These are phyloP conservation scores for Graphiopsis chlorocephala DNA, from an alignment of 2,329 filamentous ascomycete species.

Conservation along the genomic window DNA sequence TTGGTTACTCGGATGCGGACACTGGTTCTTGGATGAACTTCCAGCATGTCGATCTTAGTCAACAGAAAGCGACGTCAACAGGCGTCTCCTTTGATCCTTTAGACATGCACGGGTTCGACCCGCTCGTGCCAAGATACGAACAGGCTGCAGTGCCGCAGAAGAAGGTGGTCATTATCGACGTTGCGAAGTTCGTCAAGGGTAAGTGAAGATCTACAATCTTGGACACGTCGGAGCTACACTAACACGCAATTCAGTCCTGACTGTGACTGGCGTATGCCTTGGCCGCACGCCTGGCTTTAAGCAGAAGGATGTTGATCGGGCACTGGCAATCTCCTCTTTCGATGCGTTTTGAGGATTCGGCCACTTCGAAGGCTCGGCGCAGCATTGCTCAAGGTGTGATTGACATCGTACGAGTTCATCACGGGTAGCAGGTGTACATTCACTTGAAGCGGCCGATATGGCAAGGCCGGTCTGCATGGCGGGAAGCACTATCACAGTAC, in stretches of 20 bases:
- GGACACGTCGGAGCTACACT: neutral
- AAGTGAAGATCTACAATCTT: slow-evolving; percentile 23
- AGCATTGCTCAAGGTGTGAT: too few species aligned
- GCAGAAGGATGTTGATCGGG: slow-evolving; percentile 42
- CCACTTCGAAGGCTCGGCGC: neutral
- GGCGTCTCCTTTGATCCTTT: neutral
- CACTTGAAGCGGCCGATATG: neutral
- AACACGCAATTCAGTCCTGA: slow-evolving; percentile 27
- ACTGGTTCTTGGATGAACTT: slow-evolving; percentile 32
- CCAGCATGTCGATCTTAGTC: neutral
- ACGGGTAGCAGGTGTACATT: neutral
- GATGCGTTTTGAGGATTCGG: slow-evolving; percentile 19
- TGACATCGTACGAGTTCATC: too few species aligned
- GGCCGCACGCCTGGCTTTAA: slow-evolving; percentile 46
- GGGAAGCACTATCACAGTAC: neutral
- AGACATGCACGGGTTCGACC: neutral
- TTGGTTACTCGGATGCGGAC: slow-evolving; percentile 24
- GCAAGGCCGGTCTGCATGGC: neutral
- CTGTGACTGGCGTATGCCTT: slow-evolving; percentile 40
- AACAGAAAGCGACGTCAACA: neutral
- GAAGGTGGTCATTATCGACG: slow-evolving; percentile 41
- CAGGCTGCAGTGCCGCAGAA: slow-evolving; percentile 21
- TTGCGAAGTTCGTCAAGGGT: slow-evolving; percentile 45
- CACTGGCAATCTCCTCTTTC: slow-evolving; percentile 33
- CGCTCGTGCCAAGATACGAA: neutral